phyloP scores from a whole-genome alignment of 768 basidiomycete species.

The Pisolithus marmoratus region DNA sequence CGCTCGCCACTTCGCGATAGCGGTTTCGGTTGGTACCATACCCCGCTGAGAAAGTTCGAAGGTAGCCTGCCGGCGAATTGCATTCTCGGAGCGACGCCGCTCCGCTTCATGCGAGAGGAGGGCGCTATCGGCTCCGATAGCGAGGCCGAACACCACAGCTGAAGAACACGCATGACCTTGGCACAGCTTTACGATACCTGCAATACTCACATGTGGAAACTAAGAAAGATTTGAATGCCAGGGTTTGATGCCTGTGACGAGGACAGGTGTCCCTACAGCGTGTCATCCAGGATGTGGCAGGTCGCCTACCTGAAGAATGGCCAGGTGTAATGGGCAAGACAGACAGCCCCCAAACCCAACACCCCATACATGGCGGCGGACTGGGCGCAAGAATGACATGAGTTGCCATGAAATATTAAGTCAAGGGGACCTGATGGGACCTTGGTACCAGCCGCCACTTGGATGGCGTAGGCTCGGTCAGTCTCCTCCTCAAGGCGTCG shows the following conservation, averaged over 20 bases:
- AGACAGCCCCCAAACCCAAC: conserved; percentile 54
- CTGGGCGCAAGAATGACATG: conserved; percentile 25
- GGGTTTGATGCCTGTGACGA: conserved; percentile 60
- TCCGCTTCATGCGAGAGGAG: conserved; percentile 64
- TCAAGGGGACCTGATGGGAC: conserved; percentile 30
- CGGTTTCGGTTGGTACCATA: conserved; percentile 75
- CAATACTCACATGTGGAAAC: conserved; percentile 58
- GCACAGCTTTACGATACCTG: not conserved
- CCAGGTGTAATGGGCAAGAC: conserved; percentile 66
- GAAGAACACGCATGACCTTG: conserved; percentile 12
- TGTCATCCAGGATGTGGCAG: not conserved
- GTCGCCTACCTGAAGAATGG: conserved; percentile 58
- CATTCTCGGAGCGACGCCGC: conserved; percentile 61
- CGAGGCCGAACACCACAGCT: conserved; percentile 63
- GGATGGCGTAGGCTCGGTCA: conserved; percentile 53
- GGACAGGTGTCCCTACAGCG: not conserved
- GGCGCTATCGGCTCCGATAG: conserved; percentile 72
- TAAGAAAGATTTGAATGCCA: conserved; percentile 77
- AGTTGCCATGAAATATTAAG: not conserved
- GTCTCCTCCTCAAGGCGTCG: conserved; percentile 45
- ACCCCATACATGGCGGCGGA: conserved; percentile 49
- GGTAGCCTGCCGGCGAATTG: conserved; percentile 66
- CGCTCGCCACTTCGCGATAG: conserved; percentile 75
- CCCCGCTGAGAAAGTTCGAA: conserved; percentile 71
- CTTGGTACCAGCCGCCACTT: conserved; percentile 52